Evolutionary conservation across 2,329 filamentous ascomycete species (phyloP).

Genomic region (Parastagonospora nodorum): DNA sequence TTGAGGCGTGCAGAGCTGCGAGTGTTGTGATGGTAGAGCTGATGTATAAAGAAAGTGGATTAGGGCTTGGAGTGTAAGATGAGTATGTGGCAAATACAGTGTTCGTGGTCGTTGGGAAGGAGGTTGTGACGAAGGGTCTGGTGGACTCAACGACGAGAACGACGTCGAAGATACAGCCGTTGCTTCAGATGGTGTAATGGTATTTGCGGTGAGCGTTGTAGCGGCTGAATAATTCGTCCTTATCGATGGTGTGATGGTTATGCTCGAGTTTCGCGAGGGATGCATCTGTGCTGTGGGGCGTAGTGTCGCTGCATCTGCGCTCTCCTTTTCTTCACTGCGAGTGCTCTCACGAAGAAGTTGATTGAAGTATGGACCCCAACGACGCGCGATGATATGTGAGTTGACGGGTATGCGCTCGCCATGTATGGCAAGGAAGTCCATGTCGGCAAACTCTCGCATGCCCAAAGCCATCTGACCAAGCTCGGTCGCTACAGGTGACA

Average conservation of each 20-base stretch:
- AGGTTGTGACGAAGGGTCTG: constrained; percentile 58
- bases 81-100: constrained; percentile 90
- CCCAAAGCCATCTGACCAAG: constrained; percentile 80
- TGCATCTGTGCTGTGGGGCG: constrained; percentile 63
- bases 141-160: constrained; percentile 53
- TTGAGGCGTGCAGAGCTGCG: constrained; percentile 86
- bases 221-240: constrained; percentile 54
- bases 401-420: constrained; percentile 94
- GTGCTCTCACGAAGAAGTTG: constrained; percentile 83
- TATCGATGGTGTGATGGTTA: constrained; percentile 79
- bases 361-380: constrained; percentile 97
- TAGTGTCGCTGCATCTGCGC: constrained; percentile 73
- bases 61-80: constrained; percentile 84
- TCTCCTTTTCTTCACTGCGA: constrained; percentile 61
- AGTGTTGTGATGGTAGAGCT: constrained; percentile 75
- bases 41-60: constrained; percentile 95
- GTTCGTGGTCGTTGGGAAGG: constrained; percentile 77
- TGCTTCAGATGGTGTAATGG: constrained; percentile 42
- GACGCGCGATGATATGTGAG: constrained; percentile 80
- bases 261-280: constrained; percentile 74
- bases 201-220: constrained; percentile 50
- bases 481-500: constrained; percentile 80
- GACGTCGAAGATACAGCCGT: constrained; percentile 49
- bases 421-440: constrained; percentile 92
- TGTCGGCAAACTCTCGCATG: constrained; percentile 87